These are phyloP conservation scores for Tolypocladium nubicola DNA, from an alignment of 2,329 filamentous ascomycete genomes.

Conservation along the genomic window DNA sequence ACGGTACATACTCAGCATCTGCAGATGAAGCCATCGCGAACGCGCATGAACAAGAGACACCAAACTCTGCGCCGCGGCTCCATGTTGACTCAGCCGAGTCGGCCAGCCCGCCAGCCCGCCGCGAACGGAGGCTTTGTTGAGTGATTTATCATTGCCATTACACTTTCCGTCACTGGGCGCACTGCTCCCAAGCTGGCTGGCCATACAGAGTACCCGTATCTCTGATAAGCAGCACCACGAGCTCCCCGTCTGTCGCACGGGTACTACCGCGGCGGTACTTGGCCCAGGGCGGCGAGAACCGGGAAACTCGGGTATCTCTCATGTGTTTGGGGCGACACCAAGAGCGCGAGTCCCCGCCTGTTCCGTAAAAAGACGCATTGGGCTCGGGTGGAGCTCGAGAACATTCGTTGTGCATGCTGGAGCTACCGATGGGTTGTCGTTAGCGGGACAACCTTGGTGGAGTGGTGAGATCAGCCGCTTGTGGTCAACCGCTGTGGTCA, in stretches of 20 bases:
- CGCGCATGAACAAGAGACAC: neutral
- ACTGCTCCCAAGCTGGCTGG: neutral
- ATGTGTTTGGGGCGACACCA: constrained; percentile 1
- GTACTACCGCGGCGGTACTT: constrained; percentile 2
- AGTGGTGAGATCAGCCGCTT: neutral
- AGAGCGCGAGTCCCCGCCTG: constrained; percentile 1
- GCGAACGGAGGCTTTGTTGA: constrained; percentile 3
- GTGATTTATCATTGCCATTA: constrained; percentile 5
- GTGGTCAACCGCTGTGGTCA: too few species aligned
- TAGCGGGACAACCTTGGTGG: neutral
- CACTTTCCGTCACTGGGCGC: neutral
- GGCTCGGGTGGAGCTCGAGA: constrained; percentile 1
- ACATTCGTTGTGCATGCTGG: neutral
- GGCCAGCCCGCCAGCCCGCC: neutral
- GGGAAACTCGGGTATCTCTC: neutral
- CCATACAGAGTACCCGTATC: neutral
- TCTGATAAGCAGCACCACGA: neutral
- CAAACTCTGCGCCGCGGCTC: neutral
- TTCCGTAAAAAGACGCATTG: constrained; percentile 20
- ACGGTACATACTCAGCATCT: neutral
- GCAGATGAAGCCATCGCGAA: neutral
- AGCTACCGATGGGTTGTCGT: neutral
- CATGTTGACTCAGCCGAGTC: neutral
- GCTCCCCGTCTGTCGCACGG: neutral
- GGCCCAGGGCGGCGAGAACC: constrained; percentile 1